A percentile compares a stretch with the other conserved stretches of the same genome.
These are phyloP conservation scores for Diaporthe helianthi DNA, from an alignment of 2,329 filamentous ascomycete genomes.

Conservation along the genomic window DNA sequence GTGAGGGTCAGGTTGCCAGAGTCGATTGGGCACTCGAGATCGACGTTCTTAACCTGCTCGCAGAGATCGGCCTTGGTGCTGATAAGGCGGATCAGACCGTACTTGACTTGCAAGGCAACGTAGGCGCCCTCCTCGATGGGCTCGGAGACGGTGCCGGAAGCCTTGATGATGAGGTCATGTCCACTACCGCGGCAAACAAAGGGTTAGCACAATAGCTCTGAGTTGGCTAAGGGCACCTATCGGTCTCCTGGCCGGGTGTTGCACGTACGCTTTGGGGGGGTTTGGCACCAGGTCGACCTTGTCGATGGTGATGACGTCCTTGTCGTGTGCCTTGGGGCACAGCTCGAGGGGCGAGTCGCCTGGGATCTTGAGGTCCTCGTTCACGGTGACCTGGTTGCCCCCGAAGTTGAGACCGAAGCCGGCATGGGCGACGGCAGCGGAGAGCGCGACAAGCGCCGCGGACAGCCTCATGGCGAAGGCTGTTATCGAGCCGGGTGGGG, in stretches of 20 bases:
- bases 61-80: constrained; percentile 84
- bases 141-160: constrained; percentile 76
- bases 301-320: constrained; percentile 78
- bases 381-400: constrained; percentile 54
- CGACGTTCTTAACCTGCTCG: constrained; percentile 86
- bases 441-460: constrained; percentile 51
- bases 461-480: constrained; percentile 50
- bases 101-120: constrained; percentile 86
- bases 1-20: constrained; percentile 75
- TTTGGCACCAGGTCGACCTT: constrained; percentile 84
- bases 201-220: constrained; percentile 2
- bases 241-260: background rate
- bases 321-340: constrained; percentile 70
- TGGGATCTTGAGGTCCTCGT: constrained; percentile 70
- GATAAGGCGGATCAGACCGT: constrained; percentile 89
- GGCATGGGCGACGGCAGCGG: constrained; percentile 53
- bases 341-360: constrained; percentile 86
- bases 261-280: constrained; percentile 81
- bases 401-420: constrained; percentile 54
- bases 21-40: constrained; percentile 87
- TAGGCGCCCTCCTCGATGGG: constrained; percentile 79
- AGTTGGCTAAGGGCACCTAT: constrained; percentile 3
- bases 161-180: constrained; percentile 77
- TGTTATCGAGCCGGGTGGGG: background rate
- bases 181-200: constrained; percentile 63